Percentiles rank a stretch among this genome's conserved stretches.
Evolutionary conservation across 2,329 filamentous ascomycete genomes (phyloP).

Genomic region (Ramularia endophylla): DNA sequence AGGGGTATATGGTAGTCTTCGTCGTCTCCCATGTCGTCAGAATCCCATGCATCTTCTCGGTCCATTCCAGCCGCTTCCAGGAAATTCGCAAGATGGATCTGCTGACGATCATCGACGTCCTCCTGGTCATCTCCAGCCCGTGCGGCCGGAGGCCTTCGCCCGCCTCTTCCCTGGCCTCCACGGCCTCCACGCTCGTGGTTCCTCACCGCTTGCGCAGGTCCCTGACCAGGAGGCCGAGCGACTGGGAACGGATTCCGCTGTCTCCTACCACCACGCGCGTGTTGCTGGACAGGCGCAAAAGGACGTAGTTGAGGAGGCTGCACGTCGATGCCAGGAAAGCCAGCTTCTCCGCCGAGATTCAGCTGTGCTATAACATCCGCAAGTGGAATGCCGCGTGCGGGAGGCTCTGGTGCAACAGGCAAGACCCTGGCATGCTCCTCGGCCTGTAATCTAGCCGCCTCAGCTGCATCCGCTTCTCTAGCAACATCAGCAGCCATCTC

Average conservation of each 20-base stretch:
- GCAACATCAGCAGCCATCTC: slow-evolving; percentile 30
- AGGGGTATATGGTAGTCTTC: slow-evolving; percentile 12
- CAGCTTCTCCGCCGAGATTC: slow-evolving; percentile 6
- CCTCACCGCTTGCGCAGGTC: slow-evolving; percentile 14
- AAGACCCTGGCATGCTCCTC: slow-evolving; percentile 14
- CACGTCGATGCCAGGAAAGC: not conserved
- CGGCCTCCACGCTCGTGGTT: slow-evolving; percentile 16
- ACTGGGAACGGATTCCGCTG: slow-evolving; percentile 23
- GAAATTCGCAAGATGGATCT: slow-evolving; percentile 44
- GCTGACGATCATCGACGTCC: slow-evolving; percentile 20
- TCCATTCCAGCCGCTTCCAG: slow-evolving; percentile 48
- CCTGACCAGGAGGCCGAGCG: slow-evolving; percentile 11
- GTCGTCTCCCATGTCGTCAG: slow-evolving; percentile 48
- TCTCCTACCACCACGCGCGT: slow-evolving; percentile 10
- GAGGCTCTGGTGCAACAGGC: slow-evolving; percentile 9
- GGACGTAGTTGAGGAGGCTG: slow-evolving; percentile 3
- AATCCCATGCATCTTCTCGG: slow-evolving; percentile 55
- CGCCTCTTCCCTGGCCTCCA: slow-evolving; percentile 5
- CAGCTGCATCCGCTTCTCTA: slow-evolving; percentile 28
- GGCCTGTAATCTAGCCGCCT: slow-evolving; percentile 22
- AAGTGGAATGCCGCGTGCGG: slow-evolving; percentile 11
- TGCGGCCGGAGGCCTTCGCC: slow-evolving; percentile 1
- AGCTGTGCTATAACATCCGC: slow-evolving; percentile 18
- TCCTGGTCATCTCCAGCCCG: slow-evolving; percentile 10
- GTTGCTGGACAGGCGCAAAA: no score